Percentiles rank a stretch among this genome's conserved stretches.
Conservation (phyloP, 352 stramenopile genomes). For the Phytophthora constricta region DNA sequence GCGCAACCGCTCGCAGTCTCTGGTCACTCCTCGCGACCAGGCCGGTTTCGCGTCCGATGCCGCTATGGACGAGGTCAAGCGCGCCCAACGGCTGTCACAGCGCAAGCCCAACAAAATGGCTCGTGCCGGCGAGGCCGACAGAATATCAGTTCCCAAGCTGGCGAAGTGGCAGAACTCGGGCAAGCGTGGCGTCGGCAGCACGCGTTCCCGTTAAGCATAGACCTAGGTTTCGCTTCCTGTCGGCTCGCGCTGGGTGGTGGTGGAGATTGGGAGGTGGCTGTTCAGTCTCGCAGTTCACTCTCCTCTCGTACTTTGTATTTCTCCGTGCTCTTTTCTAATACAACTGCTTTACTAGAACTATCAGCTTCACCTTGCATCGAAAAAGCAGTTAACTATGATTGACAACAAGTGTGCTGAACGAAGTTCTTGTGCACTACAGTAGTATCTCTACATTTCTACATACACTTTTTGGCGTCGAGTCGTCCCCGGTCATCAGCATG, state of each 20-base stretch:
- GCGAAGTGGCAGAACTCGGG: slow-evolving; percentile 91
- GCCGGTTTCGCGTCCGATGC: slow-evolving; percentile 68
- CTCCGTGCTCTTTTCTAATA: slow-evolving; percentile 36
- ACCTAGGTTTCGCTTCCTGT: slow-evolving; percentile 21
- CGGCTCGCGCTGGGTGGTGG: slow-evolving; percentile 22
- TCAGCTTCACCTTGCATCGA: too few species aligned
- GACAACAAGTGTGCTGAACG: too few species aligned
- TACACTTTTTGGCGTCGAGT: too few species aligned
- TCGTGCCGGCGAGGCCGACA: slow-evolving; percentile 81
- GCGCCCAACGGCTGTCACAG: slow-evolving; percentile 64
- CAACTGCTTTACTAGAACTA: slow-evolving; percentile 35
- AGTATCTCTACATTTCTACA: too few species aligned
- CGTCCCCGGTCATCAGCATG: too few species aligned
- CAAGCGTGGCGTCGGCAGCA: slow-evolving; percentile 85
- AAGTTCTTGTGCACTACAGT: too few species aligned
- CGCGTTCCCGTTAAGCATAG: slow-evolving; percentile 75
- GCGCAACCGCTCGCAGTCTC: slow-evolving; percentile 81
- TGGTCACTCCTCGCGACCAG: slow-evolving; percentile 78
- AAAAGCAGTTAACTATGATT: too few species aligned
- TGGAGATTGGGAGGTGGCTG: slow-evolving; percentile 31
- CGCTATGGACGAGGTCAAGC: slow-evolving; percentile 48
- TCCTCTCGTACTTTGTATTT: slow-evolving; percentile 37
- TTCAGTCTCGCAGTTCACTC: too few species aligned
- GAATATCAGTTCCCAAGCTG: slow-evolving; percentile 81
- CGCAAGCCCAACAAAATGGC: slow-evolving; percentile 85